Base-by-base conservation (phyloP, 2,329 filamentous ascomycete genomes). In the Botrytis deweyae region DNA sequence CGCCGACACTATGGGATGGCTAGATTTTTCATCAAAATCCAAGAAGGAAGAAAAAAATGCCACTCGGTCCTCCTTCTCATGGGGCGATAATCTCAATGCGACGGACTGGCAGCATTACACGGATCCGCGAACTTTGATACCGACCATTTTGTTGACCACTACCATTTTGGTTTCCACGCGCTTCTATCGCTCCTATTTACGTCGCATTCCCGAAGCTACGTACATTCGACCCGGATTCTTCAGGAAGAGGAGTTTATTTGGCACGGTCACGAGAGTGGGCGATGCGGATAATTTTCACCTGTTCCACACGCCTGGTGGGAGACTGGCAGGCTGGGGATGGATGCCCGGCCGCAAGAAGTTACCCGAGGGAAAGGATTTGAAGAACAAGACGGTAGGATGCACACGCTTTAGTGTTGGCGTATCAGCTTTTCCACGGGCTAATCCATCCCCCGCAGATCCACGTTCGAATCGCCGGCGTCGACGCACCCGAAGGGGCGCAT, bases 261-360 rank as follows among this genome's bases (percentile, higher is more conserved):
- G 96, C 22, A 88, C 88, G 75, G 96, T 98, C 61, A 98, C 95
- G 20, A 94, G 93, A 78, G 96, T 99, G 38, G 96, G 97, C 61
- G 96, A 99, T 86, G 97, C 94, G 6, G 96, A 99, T 83, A 95
- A 95, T 81, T 98, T 99, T 82, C 92, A 96, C 78, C 82, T 99
- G 66, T 99, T 92, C 82, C 96, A 99, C 82, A 98, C 94, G 0
- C 96, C 96, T 0, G 95, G 95, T n/a, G 96, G 96, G 18, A 88
- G 90, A 77, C 83, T 95, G 70, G 88, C 92, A 18, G 96, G 96
- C 71, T 99, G 96, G 96, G 94, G 92, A n/a, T 97, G 93, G 94
- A 80, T 96, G 76, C 91, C 88, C 9, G 86, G 88, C 59, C 58
- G 72, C 81, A 86, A 94, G 79, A 90, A 84, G 74, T 87, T 97